Evolutionary conservation across 169 alveolate genomes (phyloP), one percentile per base, ranked within the genome.

Genomic region (Plasmodium berghei): DNA sequence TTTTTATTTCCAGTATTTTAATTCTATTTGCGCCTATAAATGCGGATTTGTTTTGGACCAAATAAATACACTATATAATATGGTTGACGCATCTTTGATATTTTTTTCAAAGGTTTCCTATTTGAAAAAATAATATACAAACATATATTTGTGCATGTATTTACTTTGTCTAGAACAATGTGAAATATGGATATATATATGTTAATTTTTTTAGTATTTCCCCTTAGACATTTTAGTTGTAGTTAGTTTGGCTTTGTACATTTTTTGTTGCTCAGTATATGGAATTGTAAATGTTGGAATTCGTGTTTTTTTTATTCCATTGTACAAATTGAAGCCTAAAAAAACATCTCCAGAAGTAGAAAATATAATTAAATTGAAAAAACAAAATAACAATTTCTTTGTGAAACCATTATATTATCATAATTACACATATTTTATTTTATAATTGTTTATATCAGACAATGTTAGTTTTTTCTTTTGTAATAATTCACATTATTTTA

Each of bases 11-110:
- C n/a, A 91, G 93, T 34, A 75, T 63, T 61, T 48, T 91, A 26
- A 88, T 87, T 90, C 91, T 80, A 73, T 64, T 89, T 28, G 71
- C 92, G 80, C 80, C 72, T 92, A 94, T 6, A 73, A 87, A 18
- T 94, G 96, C 69, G 96, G 96, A 9, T 94, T 72, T 75, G 74
- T 61, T 0, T 85, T 95, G 52, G 96, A 95, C 16, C 93, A 89
- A 67, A 75, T 92, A 70, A 87, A 89, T 28, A 87, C 72, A 9
- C 73, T 77, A 9, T 62, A 40, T 48, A 72, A 88, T 34, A 59
- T 92, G 63, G 61, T 91, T 6, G 94, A 94, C 8, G 26, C 93
- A 73, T 54, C 58, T 2, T 70, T 77, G 22, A 64, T 77, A 6
- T 46, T 77, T 20, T 77, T 77, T 66, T 77, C 89, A 5, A 34